Evolutionary conservation across 148 eudicot genomes (phyloP), one percentile per base, ranked within the genome.

Genomic region (Camellia granthamiana): DNA sequence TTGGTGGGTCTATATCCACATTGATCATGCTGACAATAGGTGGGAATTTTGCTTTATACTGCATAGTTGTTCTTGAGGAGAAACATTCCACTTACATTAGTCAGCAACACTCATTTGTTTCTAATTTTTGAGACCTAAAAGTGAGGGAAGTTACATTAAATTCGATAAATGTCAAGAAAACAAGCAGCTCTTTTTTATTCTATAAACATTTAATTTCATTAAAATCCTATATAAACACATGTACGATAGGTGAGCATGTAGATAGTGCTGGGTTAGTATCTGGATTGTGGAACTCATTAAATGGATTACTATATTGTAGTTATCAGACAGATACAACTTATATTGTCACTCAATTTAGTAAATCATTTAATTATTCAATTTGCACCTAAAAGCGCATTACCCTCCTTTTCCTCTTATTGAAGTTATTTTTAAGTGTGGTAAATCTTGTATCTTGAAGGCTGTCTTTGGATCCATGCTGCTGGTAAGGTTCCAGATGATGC

Each of bases 401-500:
- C n/a, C 11, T 67, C 13, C 8, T 18, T 5, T 63, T 47, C 54
- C 63, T 23, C 8, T 52, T 23, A 7, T 42, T n/a, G 46, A 72
- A n/a, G 3, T 56, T 8, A 6, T 38, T 78, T 72, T 67, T 3
- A 62, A 62, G 9, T 65, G 46, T 65, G 44, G 30, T 9, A 52
- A 77, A 49, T 66, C 47, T 66, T 49, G 14, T 44, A 5, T 69
- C 19, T 51, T 76, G 38, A 76, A 95, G 99, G 99, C 70, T 90
- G 94, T 8, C 89, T 95, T 76, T 95, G 99, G 99, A 95, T 95
- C 69, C 99, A 95, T 84, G 97, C 99, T 77, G 99, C 99, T 21
- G 83, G 97, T 84, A 95, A 95, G 86, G 85, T 93, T 72, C 97
- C 99, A 49, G 99, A 95, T 10, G 82, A 84, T 62, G 92, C 84